Conservation (phyloP, 495 filamentous ascomycete genomes). For the Lophiotrema nucula region DNA sequence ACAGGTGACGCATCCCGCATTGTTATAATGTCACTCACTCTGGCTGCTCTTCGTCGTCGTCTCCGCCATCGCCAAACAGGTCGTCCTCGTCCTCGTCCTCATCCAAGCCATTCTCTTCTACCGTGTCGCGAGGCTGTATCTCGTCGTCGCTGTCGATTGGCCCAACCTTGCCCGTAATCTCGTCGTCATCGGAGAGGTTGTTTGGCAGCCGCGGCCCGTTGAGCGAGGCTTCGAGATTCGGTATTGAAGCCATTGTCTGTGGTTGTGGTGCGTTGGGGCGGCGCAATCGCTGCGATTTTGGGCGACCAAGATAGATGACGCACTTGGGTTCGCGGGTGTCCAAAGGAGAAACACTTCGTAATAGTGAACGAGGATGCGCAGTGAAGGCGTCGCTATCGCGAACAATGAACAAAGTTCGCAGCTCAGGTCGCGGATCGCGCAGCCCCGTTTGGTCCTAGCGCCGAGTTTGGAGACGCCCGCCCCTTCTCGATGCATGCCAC, state of each 20-base stretch:
- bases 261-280: background rate
- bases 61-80: constrained; percentile 41
- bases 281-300: background rate
- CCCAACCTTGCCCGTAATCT: constrained; percentile 23
- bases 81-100: constrained; percentile 36
- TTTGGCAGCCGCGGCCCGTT: constrained; percentile 25
- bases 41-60: constrained; percentile 40
- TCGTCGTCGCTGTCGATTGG: constrained; percentile 24
- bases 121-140: constrained; percentile 21
- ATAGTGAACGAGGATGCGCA: background rate
- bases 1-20: constrained; percentile 37
- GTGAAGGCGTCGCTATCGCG: background rate
- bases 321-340: background rate
- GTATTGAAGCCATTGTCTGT: constrained; percentile 36
- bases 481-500: constrained; percentile 20
- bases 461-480: background rate
- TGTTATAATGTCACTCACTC: constrained; percentile 30
- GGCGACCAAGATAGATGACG: background rate
- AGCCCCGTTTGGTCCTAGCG: constrained; percentile 6
- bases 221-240: constrained; percentile 33
- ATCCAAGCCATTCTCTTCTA: constrained; percentile 27
- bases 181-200: constrained; percentile 33
- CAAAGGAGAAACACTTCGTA: background rate
- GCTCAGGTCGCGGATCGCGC: background rate
- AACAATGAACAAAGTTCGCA: constrained; percentile 7